Conservation (phyloP, 768 basidiomycete species). For the Tylopilus vinaceipallidus region DNA sequence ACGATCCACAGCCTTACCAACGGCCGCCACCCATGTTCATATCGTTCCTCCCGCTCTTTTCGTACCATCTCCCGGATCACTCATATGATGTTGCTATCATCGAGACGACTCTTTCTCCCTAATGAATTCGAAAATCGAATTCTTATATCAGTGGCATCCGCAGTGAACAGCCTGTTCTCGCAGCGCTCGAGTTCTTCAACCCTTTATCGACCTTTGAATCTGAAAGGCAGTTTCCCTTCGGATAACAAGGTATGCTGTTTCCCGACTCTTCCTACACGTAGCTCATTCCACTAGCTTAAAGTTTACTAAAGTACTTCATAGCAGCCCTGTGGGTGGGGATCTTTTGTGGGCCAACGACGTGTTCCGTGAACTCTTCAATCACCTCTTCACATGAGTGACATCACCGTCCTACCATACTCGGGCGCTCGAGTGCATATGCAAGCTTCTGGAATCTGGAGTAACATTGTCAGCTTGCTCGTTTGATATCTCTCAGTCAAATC, state of each 20-base stretch:
- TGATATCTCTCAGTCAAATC: no score
- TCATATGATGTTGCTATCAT: constrained; percentile 57
- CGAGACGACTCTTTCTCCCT: constrained; percentile 53
- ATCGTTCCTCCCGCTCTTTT: constrained; percentile 58
- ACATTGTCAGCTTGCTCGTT: constrained; percentile 26
- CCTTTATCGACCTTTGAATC: constrained; percentile 61
- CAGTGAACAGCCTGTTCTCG: constrained; percentile 65
- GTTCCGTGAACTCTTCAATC: constrained; percentile 33
- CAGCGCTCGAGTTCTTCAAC: constrained; percentile 62
- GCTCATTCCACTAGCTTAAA: constrained; percentile 38
- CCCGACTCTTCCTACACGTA: constrained; percentile 35
- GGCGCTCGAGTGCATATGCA: constrained; percentile 28
- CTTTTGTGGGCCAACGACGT: constrained; percentile 22
- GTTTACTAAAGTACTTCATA: constrained; percentile 65
- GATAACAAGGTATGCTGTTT: constrained; percentile 37
- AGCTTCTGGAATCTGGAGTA: constrained; percentile 23
- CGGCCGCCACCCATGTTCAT: no score
- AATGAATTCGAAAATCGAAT: constrained; percentile 56
- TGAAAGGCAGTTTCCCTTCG: constrained; percentile 76
- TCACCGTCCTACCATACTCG: not conserved
- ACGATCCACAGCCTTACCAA: no score
- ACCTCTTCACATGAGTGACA: constrained; percentile 11
- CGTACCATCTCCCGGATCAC: constrained; percentile 70
- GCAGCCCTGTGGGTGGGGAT: constrained; percentile 14
- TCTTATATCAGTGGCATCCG: constrained; percentile 60